A percentile compares a stretch with the other conserved stretches of the same genome.
Evolutionary conservation across 2,329 filamentous ascomycete genomes (phyloP).

Genomic region (Paramyrothecium sp.): DNA sequence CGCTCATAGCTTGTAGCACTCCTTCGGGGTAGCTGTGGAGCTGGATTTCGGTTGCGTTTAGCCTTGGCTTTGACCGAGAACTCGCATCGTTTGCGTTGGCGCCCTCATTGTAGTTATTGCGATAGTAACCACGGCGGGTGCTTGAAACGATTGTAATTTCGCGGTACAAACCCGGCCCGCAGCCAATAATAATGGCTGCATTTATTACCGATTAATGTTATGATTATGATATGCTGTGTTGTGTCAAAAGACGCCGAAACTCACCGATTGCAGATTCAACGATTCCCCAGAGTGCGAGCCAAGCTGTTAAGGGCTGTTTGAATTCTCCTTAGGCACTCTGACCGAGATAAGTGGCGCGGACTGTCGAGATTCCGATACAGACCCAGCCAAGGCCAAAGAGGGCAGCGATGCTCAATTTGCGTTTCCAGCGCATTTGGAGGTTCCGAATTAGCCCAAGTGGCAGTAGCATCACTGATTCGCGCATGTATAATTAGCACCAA

Average conservation of each 20-base stretch:
- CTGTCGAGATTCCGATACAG: slow-evolving; percentile 11
- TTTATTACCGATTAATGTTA: background rate
- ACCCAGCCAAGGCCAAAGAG: slow-evolving; percentile 13
- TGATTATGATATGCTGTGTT: too few species aligned
- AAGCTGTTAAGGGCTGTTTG: slow-evolving; percentile 7
- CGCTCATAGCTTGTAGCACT: slow-evolving; percentile 1
- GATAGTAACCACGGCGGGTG: slow-evolving; percentile 2
- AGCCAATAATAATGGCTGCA: slow-evolving; percentile 10
- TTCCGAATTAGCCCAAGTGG: slow-evolving; percentile 8
- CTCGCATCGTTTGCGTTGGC: background rate
- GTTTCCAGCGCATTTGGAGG: slow-evolving; percentile 10
- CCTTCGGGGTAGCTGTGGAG: slow-evolving; percentile 2
- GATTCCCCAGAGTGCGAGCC: slow-evolving; percentile 11
- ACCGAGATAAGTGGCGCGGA: slow-evolving; percentile 9
- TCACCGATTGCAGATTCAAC: slow-evolving; percentile 9
- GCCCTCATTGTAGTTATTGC: background rate
- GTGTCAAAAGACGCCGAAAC: background rate
- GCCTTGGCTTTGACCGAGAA: background rate
- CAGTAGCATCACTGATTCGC: slow-evolving; percentile 8
- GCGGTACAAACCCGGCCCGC: slow-evolving; percentile 9
- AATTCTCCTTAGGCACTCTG: background rate
- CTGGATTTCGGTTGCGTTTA: background rate
- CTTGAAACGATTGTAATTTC: slow-evolving; percentile 6
- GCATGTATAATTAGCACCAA: background rate
- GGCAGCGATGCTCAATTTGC: slow-evolving; percentile 10